These are phyloP conservation scores for Leccinellum albellum DNA, from an alignment of 768 basidiomycete genomes.

Conservation along the genomic window DNA sequence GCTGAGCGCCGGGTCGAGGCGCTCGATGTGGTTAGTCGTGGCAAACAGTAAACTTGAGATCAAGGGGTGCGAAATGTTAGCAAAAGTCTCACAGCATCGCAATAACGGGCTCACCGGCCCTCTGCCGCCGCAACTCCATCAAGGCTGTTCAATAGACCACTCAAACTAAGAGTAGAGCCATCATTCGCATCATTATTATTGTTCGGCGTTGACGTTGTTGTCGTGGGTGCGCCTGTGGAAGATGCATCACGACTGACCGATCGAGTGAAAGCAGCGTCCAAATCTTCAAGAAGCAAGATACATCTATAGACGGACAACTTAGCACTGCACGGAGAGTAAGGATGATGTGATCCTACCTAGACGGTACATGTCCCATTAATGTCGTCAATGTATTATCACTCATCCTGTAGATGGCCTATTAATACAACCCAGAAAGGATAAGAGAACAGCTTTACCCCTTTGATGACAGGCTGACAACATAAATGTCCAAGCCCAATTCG, in stretches of 20 bases:
- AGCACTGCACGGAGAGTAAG: conserved; percentile 11
- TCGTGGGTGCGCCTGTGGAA: conserved; percentile 71
- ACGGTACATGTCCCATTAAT: conserved; percentile 85
- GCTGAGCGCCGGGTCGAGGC: conserved; percentile 84
- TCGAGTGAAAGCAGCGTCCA: conserved; percentile 89
- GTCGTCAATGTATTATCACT: conserved; percentile 85
- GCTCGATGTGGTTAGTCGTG: conserved; percentile 91
- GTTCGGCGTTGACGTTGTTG: conserved; percentile 39
- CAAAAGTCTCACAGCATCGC: conserved; percentile 6
- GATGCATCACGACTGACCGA: conserved; percentile 77
- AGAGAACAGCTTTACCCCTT: conserved; percentile 58
- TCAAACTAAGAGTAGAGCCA: conserved; percentile 80
- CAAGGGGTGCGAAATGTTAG: conserved; percentile 18
- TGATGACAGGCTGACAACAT: conserved; percentile 83
- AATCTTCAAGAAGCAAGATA: conserved; percentile 90
- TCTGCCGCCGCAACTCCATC: conserved; percentile 85
- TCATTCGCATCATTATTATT: conserved; percentile 52
- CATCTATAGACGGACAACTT: conserved; percentile 46
- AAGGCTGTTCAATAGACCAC: conserved; percentile 80
- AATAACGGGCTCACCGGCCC: conserved; percentile 59
- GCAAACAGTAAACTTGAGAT: conserved; percentile 72
- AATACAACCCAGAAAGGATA: conserved; percentile 4
- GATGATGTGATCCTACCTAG: conserved; percentile 47
- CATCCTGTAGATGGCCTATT: conserved; percentile 51
- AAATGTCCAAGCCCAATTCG: conserved; percentile 85